Percentiles rank a stretch among this genome's conserved stretches.
Conservation (phyloP, 176 grass and related monocot genomes). For the Oryza rufipogon region DNA sequence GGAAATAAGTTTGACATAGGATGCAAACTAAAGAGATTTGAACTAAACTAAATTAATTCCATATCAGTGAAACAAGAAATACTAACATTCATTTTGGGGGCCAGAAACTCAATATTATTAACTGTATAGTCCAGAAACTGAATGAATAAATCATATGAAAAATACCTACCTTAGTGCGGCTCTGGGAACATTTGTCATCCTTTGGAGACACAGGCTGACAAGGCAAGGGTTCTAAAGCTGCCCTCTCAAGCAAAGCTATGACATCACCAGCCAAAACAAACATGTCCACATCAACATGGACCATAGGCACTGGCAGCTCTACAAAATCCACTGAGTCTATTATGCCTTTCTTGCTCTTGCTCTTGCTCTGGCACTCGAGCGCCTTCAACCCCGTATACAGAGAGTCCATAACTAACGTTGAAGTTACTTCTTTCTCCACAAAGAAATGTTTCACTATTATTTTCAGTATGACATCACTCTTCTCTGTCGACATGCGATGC, state of each 20-base stretch:
- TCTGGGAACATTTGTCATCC: constrained; percentile 85
- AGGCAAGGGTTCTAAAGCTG: constrained; percentile 70
- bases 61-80: constrained; percentile 24
- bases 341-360: constrained; percentile 62
- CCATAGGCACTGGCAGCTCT: constrained; percentile 58
- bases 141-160: constrained; percentile 18
- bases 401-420: constrained; percentile 87
- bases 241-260: constrained; percentile 69
- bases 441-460: constrained; percentile 84
- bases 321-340: constrained; percentile 57
- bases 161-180: constrained; percentile 67
- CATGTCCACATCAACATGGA: constrained; percentile 71
- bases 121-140: constrained; percentile 17
- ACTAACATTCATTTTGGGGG: constrained; percentile 6
- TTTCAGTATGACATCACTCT: constrained; percentile 69
- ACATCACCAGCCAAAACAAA: constrained; percentile 92
- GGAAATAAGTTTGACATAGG: constrained; percentile 10
- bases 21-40: neutral
- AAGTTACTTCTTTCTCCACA: constrained; percentile 88
- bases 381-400: constrained; percentile 76
- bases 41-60: constrained; percentile 32
- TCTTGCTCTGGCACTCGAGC: constrained; percentile 65
- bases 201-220: constrained; percentile 69
- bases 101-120: constrained; percentile 32
- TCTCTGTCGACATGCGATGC: constrained; percentile 72